Evolutionary conservation across 148 eudicot genomes (phyloP).

Genomic region (Camellia sinensis): DNA sequence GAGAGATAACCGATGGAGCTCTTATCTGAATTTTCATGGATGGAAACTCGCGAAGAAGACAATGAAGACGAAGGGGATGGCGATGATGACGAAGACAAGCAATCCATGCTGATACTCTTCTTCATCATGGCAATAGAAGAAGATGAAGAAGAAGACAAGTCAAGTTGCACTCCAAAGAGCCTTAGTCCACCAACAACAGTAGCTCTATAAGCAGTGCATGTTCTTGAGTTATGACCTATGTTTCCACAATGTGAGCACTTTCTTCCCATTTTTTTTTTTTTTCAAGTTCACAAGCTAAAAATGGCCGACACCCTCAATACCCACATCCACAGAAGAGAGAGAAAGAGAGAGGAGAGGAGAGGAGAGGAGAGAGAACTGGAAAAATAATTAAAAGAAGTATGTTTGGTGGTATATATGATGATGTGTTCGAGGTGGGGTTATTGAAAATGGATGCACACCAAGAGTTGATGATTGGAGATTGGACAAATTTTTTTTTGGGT

Average conservation of each 20-base stretch:
- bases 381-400: background rate
- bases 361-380: constrained; percentile 7
- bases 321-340: background rate
- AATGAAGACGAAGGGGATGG: constrained; percentile 38
- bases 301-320: background rate
- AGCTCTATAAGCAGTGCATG: constrained; percentile 35
- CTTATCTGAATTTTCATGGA: constrained; percentile 31
- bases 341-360: background rate
- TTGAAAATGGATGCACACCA: constrained; percentile 34
- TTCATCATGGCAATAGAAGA: constrained; percentile 33
- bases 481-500: constrained; percentile 7
- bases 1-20: constrained; percentile 35
- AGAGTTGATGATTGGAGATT: constrained; percentile 34
- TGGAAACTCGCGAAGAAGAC: constrained; percentile 18
- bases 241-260: constrained; percentile 66
- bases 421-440: constrained; percentile 25
- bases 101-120: constrained; percentile 51
- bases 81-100: constrained; percentile 38
- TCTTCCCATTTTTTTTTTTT: constrained; percentile 42
- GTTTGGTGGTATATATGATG: constrained; percentile 6
- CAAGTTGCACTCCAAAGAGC: constrained; percentile 58
- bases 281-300: background rate
- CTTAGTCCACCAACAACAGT: constrained; percentile 25
- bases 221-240: constrained; percentile 62
- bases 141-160: constrained; percentile 25